Percentiles rank a stretch among this genome's conserved stretches.
Conservation (phyloP, 352 stramenopile species). For the Globisporangium lucens region DNA sequence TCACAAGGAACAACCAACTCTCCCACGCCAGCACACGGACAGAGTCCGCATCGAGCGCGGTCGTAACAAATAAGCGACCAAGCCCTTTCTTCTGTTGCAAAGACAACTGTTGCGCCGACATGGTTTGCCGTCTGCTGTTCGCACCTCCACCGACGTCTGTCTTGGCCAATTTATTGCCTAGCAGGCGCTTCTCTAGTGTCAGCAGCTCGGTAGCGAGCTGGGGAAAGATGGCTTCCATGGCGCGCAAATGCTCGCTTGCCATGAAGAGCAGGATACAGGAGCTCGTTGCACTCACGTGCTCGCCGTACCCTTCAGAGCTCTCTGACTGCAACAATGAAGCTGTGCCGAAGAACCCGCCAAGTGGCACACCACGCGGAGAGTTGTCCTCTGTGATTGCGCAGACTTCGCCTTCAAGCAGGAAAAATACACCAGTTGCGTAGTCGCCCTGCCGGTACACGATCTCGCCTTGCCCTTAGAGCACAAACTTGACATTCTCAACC, state of each 20-base stretch:
- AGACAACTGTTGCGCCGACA: neutral
- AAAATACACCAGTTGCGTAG: conserved; percentile 29
- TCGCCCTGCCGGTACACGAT: conserved; percentile 34
- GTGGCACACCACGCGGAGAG: conserved; percentile 13
- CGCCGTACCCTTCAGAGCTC: conserved; percentile 20
- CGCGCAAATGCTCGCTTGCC: conserved; percentile 19
- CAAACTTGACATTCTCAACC: conserved; percentile 35
- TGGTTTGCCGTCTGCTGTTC: neutral
- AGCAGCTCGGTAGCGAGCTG: conserved; percentile 17
- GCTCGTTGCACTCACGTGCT: conserved; percentile 28
- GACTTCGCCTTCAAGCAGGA: conserved; percentile 27
- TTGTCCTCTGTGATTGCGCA: neutral
- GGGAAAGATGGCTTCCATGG: conserved; percentile 26
- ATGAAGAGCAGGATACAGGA: conserved; percentile 34
- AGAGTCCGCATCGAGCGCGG: conserved; percentile 33
- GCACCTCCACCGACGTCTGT: neutral
- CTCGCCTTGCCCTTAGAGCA: conserved; percentile 40
- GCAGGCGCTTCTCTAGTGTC: conserved; percentile 22
- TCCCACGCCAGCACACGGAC: conserved; percentile 30
- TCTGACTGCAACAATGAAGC: conserved; percentile 16
- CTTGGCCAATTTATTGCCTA: conserved; percentile 27
- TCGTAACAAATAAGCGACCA: neutral
- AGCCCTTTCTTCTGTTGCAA: neutral
- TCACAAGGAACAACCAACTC: conserved; percentile 32
- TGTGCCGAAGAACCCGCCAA: conserved; percentile 35